Percentiles rank a stretch among this genome's conserved stretches.
Conservation (phyloP, 495 filamentous ascomycete species). For the Polyplosphaeria fusca region DNA sequence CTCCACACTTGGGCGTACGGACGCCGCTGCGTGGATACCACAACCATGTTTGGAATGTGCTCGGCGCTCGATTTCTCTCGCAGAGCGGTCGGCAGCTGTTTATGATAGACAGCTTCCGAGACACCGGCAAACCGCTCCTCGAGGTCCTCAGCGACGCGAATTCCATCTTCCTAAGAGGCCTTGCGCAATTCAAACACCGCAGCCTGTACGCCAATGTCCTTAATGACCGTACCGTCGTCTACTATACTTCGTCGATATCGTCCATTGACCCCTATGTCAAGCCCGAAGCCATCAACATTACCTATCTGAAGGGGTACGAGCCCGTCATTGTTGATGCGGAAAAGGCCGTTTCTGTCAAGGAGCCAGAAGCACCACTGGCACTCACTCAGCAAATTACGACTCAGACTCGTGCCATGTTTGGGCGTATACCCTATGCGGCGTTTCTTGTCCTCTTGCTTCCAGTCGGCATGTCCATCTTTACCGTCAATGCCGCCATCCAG, state of each 20-base stretch:
- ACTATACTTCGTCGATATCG: conserved; percentile 76
- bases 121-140: conserved; percentile 74
- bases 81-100: conserved; percentile 85
- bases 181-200: conserved; percentile 68
- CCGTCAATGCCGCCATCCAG: conserved; percentile 73
- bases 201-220: conserved; percentile 78
- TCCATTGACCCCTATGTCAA: conserved; percentile 70
- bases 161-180: conserved; percentile 79
- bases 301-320: conserved; percentile 71
- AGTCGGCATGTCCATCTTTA: conserved; percentile 63
- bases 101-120: conserved; percentile 77
- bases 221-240: conserved; percentile 76
- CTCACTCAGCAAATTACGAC: conserved; percentile 36
- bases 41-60: conserved; percentile 70
- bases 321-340: conserved; percentile 70
- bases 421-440: conserved; percentile 55
- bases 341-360: conserved; percentile 54
- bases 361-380: conserved; percentile 40
- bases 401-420: conserved; percentile 38
- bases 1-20: conserved; percentile 83
- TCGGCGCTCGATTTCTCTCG: conserved; percentile 74
- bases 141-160: conserved; percentile 76
- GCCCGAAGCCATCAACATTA: conserved; percentile 60
- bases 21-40: conserved; percentile 66
- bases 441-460: conserved; percentile 65